Percentiles rank a stretch among this genome's conserved stretches.
Conservation (phyloP, 352 stramenopile genomes). For the Pseudoperonospora humuli region DNA sequence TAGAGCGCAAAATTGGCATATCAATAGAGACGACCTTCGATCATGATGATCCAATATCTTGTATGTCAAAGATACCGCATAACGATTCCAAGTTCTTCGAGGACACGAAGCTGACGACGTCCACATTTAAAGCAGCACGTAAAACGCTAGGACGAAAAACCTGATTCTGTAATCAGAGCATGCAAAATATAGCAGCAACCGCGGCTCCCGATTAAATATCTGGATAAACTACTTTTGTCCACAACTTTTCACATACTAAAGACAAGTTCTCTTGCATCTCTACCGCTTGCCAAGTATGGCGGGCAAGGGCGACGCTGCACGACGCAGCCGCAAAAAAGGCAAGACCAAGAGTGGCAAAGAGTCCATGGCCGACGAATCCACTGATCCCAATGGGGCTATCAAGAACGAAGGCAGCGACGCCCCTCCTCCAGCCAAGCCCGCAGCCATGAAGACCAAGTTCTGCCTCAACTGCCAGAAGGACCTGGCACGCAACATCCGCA, state of each 20-base stretch:
- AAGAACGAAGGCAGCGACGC: slow-evolving; percentile 2
- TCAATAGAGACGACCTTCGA: too few relatives aligned
- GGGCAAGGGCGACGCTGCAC: slow-evolving; percentile 13
- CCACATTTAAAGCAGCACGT: too few relatives aligned
- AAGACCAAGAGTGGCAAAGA: slow-evolving; percentile 10
- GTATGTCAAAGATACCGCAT: too few relatives aligned
- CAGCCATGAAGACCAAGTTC: slow-evolving; percentile 56
- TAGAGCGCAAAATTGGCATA: too few relatives aligned
- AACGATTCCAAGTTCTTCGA: too few relatives aligned
- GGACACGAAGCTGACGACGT: too few relatives aligned
- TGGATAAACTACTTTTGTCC: background rate
- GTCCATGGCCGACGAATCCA: background rate
- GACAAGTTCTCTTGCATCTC: slow-evolving; percentile 14
- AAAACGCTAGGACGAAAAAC: too few relatives aligned
- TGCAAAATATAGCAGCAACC: background rate
- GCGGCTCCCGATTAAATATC: background rate
- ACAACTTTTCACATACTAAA: slow-evolving; percentile 9
- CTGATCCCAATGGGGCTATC: background rate
- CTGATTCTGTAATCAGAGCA: background rate
- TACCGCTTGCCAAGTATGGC: slow-evolving; percentile 8
- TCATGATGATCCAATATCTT: too few relatives aligned
- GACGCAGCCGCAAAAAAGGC: slow-evolving; percentile 27
- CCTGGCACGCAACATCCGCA: slow-evolving; percentile 75
- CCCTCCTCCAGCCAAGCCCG: slow-evolving; percentile 18
- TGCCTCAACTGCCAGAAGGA: slow-evolving; percentile 85